Base-by-base conservation (phyloP, 1,139 yeast species). In the Diutina sp. region DNA sequence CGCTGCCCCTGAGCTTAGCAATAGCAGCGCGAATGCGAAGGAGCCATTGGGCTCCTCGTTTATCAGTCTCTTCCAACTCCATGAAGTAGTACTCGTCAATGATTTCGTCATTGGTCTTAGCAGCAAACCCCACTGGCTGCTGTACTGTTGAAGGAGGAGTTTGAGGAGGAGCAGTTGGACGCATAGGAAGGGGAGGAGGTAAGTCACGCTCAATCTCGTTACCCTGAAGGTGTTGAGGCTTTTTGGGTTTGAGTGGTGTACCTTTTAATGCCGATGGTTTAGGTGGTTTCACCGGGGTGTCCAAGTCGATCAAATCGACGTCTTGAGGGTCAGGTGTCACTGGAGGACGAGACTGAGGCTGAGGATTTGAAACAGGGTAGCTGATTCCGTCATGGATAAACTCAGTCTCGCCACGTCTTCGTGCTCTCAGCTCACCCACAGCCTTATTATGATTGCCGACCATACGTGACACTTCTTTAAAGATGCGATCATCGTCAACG, bases 41-140 rank as follows among this genome's bases (percentile, higher is more conserved):
- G 41, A 76, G 72, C 84, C 85, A 82, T 30, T 68, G 61, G 1
- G 79, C 78, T 1, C 82, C 83, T 55, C 67, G 72, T 56, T 67
- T 71, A 64, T 82, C 86, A 55, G 67, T 67, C 54, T 72, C 74
- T 58, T 73, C 73, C 59, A 69, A 67, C 55, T 72, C 78, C 58
- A 63, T 71, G 56, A 64, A 70, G 51, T 66, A 64, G 45, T 68
- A n/a, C 12, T 44, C 25, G 35, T 30, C 35, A 29, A 50, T 56
- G 51, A 32, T 28, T 16, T 44, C 48, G n/a, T 52, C 12, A 11
- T 52, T 28, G 30, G 57, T 8, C 30, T 46, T 29, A 58, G 62
- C 21, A 56, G 55, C 59, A 0, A 70, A 69, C 18, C 64, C 58
- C 3, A 70, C 69, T 2, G 72, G 73, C 53, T 65, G 65, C 25